Evolutionary conservation across 2,329 filamentous ascomycete genomes (phyloP).

Genomic region (Trichoderma hamatum): DNA sequence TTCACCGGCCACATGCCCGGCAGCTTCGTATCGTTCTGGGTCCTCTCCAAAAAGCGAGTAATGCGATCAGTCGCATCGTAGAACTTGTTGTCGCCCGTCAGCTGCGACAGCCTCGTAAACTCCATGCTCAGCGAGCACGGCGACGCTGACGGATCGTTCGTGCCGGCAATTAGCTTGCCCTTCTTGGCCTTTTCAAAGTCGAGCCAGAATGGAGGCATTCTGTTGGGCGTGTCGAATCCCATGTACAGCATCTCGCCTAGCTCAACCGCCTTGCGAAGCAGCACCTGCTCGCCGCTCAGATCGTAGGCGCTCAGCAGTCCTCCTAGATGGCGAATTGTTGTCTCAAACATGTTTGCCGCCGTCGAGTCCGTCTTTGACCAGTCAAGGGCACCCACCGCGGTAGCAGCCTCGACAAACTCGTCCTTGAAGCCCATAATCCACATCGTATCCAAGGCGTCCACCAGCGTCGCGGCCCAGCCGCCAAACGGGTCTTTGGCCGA

Average conservation of each 20-base stretch:
- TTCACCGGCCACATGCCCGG: conserved; percentile 77
- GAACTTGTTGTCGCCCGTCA: conserved; percentile 72
- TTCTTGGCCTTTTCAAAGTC: conserved; percentile 49
- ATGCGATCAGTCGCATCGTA: conserved; percentile 77
- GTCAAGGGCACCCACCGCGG: conserved; percentile 53
- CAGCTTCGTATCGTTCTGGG: conserved; percentile 69
- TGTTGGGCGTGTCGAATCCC: conserved; percentile 58
- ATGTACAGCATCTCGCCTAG: conserved; percentile 58
- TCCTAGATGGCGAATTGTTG: conserved; percentile 57
- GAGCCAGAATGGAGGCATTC: conserved; percentile 52
- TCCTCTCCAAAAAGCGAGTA: conserved; percentile 67
- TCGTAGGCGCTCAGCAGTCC: conserved; percentile 57
- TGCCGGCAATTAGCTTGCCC: conserved; percentile 52
- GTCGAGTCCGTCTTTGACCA: conserved; percentile 51
- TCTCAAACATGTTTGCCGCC: conserved; percentile 57
- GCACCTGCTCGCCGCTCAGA: conserved; percentile 48
- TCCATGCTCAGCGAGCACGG: conserved; percentile 72
- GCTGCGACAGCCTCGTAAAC: conserved; percentile 73
- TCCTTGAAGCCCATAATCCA: conserved; percentile 63
- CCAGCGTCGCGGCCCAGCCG: conserved; percentile 61
- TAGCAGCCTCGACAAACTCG: conserved; percentile 59
- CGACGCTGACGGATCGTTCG: conserved; percentile 52
- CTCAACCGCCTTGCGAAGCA: conserved; percentile 55
- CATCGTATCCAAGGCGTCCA: conserved; percentile 64
- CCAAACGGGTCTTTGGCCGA: conserved; percentile 53